Evolutionary conservation across 164 flowering plant species (phyloP), one percentile per base, ranked within the genome.

Genomic region (Liriodendron chinense): DNA sequence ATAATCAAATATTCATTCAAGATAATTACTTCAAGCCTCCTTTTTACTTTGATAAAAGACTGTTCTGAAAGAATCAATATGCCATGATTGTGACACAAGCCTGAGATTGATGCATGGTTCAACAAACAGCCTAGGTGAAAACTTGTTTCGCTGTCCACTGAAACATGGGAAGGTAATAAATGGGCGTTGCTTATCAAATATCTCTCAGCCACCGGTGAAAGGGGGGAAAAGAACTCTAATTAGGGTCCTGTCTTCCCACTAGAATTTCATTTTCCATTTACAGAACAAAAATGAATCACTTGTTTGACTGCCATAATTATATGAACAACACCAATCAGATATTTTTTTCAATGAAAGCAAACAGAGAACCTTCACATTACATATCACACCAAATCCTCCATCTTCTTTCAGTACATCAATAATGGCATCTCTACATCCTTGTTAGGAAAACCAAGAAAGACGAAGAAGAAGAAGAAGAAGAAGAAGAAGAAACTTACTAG

Each of bases 401-500:
- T 34, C 59, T 12, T 16, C 18, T 12, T 53, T 53, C 59, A 53
- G 59, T 12, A 53, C 43, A 53, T 53, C 59, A 53, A 53, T 16
- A 53, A 7, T 16, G 18, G 59, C 13, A 53, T 16, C 59, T 53
- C 9, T 16, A 53, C 59, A 53, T 53, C 59, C 18, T 10, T 14
- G 18, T 16, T 12, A 53, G 59, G 59, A 53, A 16, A 16, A 16
- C 16, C 59, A 53, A 53, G 59, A 53, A 53, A 53, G 7, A 3
- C n/a, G n/a, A n/a, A n/a, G n/a, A n/a, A n/a, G n/a, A 34, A 12
- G 59, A 53, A 53, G 9, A 53, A 10, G 59, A 12, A 53, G 12
- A 53, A 13, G 16, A 3, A 67, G 26, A 69, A 7, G 22, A 68
- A 23, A 78, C 81, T 75, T 75, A 78, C 81, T 78, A 77, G n/a